Evolutionary conservation across 1,139 yeast genomes (phyloP).

Genomic region (Pneumocystis sp.): DNA sequence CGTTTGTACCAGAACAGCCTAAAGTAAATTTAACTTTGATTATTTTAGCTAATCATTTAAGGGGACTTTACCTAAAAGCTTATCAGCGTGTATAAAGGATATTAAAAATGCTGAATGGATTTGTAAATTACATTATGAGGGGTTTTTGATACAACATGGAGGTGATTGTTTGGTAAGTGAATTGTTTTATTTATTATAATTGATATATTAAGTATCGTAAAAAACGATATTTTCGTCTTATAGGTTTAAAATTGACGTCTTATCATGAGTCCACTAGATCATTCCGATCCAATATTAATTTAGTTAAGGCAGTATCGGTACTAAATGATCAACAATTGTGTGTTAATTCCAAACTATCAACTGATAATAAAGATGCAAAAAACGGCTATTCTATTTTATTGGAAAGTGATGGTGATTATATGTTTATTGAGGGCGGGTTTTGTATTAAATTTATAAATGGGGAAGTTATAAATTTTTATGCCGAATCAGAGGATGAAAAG

Average conservation of each 20-base stretch:
- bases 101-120: conserved; percentile 14
- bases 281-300: conserved; percentile 49
- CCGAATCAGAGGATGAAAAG: conserved; percentile 41
- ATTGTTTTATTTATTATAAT: background rate
- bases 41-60: background rate
- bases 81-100: conserved; percentile 11
- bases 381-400: conserved; percentile 5
- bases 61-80: conserved; percentile 9
- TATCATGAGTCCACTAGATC: conserved; percentile 51
- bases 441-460: conserved; percentile 47
- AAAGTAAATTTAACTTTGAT: background rate
- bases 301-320: conserved; percentile 40
- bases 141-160: conserved; percentile 62
- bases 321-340: conserved; percentile 7
- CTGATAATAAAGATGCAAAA: conserved; percentile 24
- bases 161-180: conserved; percentile 43
- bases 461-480: conserved; percentile 50
- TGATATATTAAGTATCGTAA: conserved; percentile 33
- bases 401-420: conserved; percentile 11
- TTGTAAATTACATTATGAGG: conserved; percentile 29
- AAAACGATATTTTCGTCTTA: conserved; percentile 46
- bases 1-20: conserved; percentile 3
- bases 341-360: conserved; percentile 20
- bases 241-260: conserved; percentile 45
- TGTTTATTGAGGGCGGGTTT: conserved; percentile 29